phyloP scores from a whole-genome alignment of 208 protist genomes.

The Wallacemonas collosoma region DNA sequence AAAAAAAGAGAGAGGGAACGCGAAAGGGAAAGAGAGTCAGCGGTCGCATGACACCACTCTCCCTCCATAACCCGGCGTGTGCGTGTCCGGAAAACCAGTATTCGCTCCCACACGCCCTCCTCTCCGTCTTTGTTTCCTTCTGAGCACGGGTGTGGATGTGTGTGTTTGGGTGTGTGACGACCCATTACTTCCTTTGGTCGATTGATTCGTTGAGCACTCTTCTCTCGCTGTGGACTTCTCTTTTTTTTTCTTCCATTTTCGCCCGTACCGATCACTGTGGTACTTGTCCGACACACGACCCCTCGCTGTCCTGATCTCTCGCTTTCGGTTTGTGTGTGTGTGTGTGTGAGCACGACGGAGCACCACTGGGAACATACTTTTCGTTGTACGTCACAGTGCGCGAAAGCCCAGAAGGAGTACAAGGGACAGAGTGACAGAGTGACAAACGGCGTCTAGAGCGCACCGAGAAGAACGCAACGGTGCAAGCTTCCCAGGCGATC shows the following conservation, averaged over 20 bases:
- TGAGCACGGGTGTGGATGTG: background rate
- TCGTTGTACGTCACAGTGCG: background rate
- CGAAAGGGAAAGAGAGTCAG: too few species aligned
- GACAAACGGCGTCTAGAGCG: too few species aligned
- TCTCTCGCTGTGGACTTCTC: background rate
- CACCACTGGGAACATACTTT: background rate
- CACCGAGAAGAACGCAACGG: too few species aligned
- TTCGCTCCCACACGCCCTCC: background rate
- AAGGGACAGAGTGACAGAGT: background rate
- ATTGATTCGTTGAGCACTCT: background rate
- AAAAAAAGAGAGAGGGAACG: background rate
- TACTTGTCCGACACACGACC: too few species aligned
- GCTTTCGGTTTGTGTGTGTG: background rate
- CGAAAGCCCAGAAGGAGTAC: background rate
- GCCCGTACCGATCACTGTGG: too few species aligned
- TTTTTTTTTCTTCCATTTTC: background rate
- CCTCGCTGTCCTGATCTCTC: background rate
- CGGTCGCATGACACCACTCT: too few species aligned
- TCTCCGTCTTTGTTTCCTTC: conserved; percentile 7
- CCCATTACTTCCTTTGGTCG: conserved; percentile 8
- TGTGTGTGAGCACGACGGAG: background rate
- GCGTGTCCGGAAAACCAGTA: too few species aligned
- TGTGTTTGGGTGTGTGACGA: conserved; percentile 8
- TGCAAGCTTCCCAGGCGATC: too few species aligned
- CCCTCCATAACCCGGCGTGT: too few species aligned